Conservation (phyloP, 805 yeast species). For the Yamadazyma nakazawae region DNA sequence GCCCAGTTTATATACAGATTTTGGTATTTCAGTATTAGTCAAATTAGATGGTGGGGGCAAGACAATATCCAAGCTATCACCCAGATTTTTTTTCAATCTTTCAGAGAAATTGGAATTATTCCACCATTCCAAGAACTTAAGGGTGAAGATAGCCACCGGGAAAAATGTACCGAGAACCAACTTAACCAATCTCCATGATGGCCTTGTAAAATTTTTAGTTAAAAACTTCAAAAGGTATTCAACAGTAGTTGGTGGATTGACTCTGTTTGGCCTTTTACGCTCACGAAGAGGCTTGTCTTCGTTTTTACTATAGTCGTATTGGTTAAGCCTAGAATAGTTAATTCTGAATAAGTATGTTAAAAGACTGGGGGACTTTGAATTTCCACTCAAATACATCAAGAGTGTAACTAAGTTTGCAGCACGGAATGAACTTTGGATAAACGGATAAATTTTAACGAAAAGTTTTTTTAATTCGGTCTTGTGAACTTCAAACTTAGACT, state of each 20-base stretch:
- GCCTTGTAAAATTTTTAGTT: constrained; percentile 21
- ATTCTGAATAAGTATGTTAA: constrained; percentile 59
- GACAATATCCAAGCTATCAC: constrained; percentile 43
- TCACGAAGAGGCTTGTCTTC: constrained; percentile 15
- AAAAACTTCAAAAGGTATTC: constrained; percentile 32
- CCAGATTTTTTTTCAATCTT: constrained; percentile 49
- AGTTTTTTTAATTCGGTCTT: constrained; percentile 30
- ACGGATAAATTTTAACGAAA: constrained; percentile 63
- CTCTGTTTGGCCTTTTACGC: constrained; percentile 20
- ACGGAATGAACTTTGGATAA: constrained; percentile 44
- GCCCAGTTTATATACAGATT: constrained; percentile 26
- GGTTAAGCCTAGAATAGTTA: constrained; percentile 61
- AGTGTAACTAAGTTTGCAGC: constrained; percentile 54
- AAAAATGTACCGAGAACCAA: constrained; percentile 50
- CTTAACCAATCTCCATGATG: constrained; percentile 30
- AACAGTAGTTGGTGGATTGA: constrained; percentile 39
- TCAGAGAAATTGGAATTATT: constrained; percentile 68
- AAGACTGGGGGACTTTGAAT: constrained; percentile 58
- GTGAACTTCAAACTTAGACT: constrained; percentile 21
- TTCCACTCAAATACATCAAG: constrained; percentile 65
- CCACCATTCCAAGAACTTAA: constrained; percentile 95
- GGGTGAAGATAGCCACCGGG: constrained; percentile 76
- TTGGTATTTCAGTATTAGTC: constrained; percentile 11
- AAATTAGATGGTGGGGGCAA: constrained; percentile 46
- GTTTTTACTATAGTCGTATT: constrained; percentile 44